These are phyloP conservation scores for Camelina hispida DNA, from an alignment of 345 rosid species.

Conservation along the genomic window DNA sequence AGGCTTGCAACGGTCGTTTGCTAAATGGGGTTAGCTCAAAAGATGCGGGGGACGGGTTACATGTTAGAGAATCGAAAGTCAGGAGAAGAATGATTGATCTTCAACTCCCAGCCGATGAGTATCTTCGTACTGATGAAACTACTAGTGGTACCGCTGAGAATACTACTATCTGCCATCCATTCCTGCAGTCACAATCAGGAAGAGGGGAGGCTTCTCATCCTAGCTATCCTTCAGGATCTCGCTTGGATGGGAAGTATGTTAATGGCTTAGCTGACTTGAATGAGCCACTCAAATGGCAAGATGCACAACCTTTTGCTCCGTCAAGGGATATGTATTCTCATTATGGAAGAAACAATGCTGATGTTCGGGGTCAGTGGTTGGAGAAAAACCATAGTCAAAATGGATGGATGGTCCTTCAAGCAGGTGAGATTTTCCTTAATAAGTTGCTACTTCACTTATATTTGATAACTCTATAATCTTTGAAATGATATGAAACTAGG, in stretches of 20 bases:
- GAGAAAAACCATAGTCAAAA: constrained; percentile 46
- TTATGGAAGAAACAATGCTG: constrained; percentile 46
- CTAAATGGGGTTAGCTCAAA: constrained; percentile 37
- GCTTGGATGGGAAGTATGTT: constrained; percentile 39
- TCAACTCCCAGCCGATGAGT: constrained; percentile 58
- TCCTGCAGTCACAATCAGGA: constrained; percentile 41
- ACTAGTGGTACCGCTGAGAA: constrained; percentile 23
- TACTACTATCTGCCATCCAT: neutral
- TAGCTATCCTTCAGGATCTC: constrained; percentile 46
- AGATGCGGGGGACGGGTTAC: constrained; percentile 35
- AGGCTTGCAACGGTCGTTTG: constrained; percentile 36
- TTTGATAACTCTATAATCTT: constrained; percentile 8
- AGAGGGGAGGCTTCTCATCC: constrained; percentile 26
- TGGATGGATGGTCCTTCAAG: constrained; percentile 43
- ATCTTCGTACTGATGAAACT: constrained; percentile 44
- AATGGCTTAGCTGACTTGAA: constrained; percentile 53
- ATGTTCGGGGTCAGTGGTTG: constrained; percentile 42
- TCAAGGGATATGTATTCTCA: constrained; percentile 47
- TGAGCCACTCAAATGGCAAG: constrained; percentile 54
- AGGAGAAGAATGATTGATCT: constrained; percentile 60
- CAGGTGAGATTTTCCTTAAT: constrained; percentile 58
- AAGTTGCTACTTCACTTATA: constrained; percentile 15
- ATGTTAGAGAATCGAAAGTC: constrained; percentile 43
- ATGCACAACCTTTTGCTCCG: constrained; percentile 43
- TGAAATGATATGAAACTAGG: constrained; percentile 9